Base-by-base conservation (phyloP, 2,329 filamentous ascomycete genomes). In the Plectosphaerella plurivora region DNA sequence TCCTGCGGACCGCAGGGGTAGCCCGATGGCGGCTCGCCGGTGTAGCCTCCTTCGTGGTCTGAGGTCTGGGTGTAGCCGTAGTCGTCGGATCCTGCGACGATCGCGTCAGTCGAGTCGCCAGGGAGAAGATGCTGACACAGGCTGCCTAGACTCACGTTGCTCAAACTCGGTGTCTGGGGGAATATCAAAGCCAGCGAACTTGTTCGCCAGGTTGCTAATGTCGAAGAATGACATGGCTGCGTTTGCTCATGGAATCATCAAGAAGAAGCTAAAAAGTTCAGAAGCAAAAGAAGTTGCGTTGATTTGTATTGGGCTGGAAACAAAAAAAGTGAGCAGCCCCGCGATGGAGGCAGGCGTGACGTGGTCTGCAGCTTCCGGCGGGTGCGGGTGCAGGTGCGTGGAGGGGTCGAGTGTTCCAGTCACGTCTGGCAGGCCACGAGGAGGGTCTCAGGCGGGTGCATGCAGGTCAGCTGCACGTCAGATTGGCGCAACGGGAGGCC, bases 161-260 rank as follows among this genome's bases (percentile, higher is more conserved):
- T 54, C 46, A 51, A 72, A 69, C 57, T 69, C 68, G 60, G 74
- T 69, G 47, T 67, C 68, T 41, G 62, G 57, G 45, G 57, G 46
- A 45, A 53, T 58, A 39, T 20, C 53, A 49, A 77, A 65, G 56
- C 73, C 72, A 55, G 75, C 72, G 22, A 72, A 65, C 50, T 69
- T 63, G 35, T 65, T 64, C 48, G 61, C 60, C 20, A 69, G 59
- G 51, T 68, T 70, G 15, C 57, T 59, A 12, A 57, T 47, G 51
- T 58, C 53, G 51, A 71, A 65, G 52, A 69, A 68, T 9, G 68
- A 68, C 68, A 70, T 71, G 37, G 24, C 25, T 22, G 28, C 39
- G 3, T 15, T 11, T 15, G 41, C 1, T 36, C 22, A 18, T 24
- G 9, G 5, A 11, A 14, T 14, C 20, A 25, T 14, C n/a, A 9